phyloP scores from a whole-genome alignment of 305 asterid genomes.

The Striga hermonthica region DNA sequence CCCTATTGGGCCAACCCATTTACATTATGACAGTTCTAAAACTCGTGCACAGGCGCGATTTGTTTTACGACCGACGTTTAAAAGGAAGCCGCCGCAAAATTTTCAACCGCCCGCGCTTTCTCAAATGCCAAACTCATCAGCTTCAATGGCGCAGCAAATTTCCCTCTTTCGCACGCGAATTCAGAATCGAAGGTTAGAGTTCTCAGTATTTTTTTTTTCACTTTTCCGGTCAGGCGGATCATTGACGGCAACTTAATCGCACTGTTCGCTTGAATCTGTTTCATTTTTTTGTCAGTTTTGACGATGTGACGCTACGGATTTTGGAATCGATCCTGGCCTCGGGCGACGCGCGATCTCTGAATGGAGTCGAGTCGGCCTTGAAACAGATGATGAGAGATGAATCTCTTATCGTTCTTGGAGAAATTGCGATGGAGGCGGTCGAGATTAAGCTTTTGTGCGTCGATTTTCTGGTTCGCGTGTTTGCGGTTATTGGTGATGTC shows the following conservation, averaged over 20 bases:
- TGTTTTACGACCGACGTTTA: neutral
- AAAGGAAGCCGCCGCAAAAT: constrained; percentile 17
- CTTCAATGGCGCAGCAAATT: constrained; percentile 44
- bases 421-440: constrained; percentile 48
- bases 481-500: constrained; percentile 63
- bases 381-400: constrained; percentile 62
- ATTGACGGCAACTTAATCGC: neutral
- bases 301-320: constrained; percentile 52
- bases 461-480: constrained; percentile 62
- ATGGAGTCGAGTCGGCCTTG: constrained; percentile 43
- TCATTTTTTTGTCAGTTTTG: constrained; percentile 43
- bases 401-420: constrained; percentile 49
- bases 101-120: constrained; percentile 23
- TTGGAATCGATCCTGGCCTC: constrained; percentile 58
- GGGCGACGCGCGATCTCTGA: constrained; percentile 48
- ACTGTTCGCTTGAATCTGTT: constrained; percentile 1
- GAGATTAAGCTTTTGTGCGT: constrained; percentile 59
- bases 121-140: constrained; percentile 35
- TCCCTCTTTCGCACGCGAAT: constrained; percentile 57
- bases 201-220: neutral
- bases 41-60: no score
- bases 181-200: constrained; percentile 52
- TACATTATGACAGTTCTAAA: no score
- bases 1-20: no score
- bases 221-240: neutral